Conservation (phyloP, 495 filamentous ascomycete genomes). For the Penicillium chermesinum region DNA sequence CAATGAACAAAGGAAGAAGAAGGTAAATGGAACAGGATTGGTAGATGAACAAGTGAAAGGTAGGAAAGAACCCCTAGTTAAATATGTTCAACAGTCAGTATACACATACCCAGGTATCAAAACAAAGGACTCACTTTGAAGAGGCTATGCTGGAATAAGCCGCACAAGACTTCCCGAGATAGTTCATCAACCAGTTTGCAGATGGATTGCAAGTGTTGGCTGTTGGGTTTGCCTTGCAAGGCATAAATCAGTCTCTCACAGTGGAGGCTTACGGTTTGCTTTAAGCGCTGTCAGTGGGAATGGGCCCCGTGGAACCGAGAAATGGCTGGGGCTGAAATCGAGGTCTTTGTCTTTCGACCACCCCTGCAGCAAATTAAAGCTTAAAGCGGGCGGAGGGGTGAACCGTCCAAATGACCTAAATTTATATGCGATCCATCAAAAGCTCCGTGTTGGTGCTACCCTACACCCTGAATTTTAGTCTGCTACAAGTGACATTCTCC, state of each 20-base stretch:
- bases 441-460: background rate
- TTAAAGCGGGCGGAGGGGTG: background rate
- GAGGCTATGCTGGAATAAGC: background rate
- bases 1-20: too few species aligned
- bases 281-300: slow-evolving; percentile 1
- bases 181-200: background rate
- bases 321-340: slow-evolving; percentile 8
- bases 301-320: background rate
- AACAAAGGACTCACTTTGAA: background rate
- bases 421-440: background rate
- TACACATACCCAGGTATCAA: too few species aligned
- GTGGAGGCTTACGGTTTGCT: too few species aligned
- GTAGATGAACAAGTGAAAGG: background rate
- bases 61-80: background rate
- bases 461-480: background rate
- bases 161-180: background rate
- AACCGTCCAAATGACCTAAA: background rate
- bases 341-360: slow-evolving; percentile 17
- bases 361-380: background rate
- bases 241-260: too few species aligned
- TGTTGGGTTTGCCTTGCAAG: background rate
- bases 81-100: too few species aligned
- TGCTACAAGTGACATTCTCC: background rate
- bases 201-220: background rate
- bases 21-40: background rate